Conservation (phyloP, 345 rosid species). For the Citrus medica region DNA sequence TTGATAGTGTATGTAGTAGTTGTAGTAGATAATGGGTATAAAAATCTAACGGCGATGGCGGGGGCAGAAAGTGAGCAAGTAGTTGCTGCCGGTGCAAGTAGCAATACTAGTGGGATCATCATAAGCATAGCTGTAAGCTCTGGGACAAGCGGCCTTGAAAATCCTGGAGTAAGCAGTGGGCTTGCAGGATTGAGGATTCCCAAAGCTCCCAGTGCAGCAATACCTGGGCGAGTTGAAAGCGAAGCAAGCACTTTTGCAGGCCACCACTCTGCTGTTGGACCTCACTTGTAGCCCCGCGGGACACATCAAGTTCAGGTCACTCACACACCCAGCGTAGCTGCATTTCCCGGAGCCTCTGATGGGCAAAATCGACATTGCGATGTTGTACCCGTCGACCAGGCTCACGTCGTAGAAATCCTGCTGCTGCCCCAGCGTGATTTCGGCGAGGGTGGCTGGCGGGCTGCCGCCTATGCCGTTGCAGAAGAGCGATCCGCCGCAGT, state of each 20-base stretch:
- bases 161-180: conserved; percentile 90
- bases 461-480: conserved; percentile 86
- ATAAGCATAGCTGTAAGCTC: conserved; percentile 85
- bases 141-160: conserved; percentile 92
- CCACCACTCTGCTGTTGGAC: conserved; percentile 58
- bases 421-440: conserved; percentile 72
- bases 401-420: conserved; percentile 95
- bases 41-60: conserved; percentile 37
- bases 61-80: conserved; percentile 87
- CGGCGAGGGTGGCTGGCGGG: conserved; percentile 93
- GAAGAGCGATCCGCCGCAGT: conserved; percentile 75
- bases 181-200: conserved; percentile 72
- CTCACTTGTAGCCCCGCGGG: conserved; percentile 82
- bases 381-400: conserved; percentile 93
- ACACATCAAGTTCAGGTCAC: conserved; percentile 81
- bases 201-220: conserved; percentile 85
- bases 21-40: background rate
- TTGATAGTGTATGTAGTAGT: no score
- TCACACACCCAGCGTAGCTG: conserved; percentile 83
- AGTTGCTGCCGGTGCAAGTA: conserved; percentile 69
- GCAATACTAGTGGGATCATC: conserved; percentile 94
- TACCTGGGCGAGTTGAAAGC: conserved; percentile 88
- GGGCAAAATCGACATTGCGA: conserved; percentile 76
- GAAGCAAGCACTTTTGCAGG: conserved; percentile 91
- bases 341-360: conserved; percentile 75